These are phyloP conservation scores for Acer campestre DNA, from an alignment of 345 rosid genomes.

Conservation along the genomic window DNA sequence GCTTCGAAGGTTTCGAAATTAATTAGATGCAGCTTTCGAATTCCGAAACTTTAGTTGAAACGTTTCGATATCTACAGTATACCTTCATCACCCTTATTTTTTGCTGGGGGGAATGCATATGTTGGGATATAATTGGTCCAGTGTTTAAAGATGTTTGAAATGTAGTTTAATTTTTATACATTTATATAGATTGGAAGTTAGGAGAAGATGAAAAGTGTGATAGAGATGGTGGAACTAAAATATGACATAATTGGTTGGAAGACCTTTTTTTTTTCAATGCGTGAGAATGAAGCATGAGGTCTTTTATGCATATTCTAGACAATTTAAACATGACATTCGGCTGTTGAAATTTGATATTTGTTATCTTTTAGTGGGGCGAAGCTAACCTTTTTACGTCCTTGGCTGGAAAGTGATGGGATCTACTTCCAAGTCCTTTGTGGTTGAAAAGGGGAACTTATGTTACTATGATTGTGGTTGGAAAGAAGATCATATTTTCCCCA, in stretches of 20 bases:
- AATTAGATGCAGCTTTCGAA: neutral
- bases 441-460: neutral
- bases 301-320: neutral
- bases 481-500: neutral
- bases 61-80: too few relatives aligned
- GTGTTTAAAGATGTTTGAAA: neutral
- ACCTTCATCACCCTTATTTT: neutral
- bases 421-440: neutral
- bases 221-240: neutral
- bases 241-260: neutral
- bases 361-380: neutral
- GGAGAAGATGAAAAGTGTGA: neutral
- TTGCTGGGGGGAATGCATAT: neutral
- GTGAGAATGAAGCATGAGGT: neutral
- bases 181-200: neutral
- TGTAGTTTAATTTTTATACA: neutral
- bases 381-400: neutral
- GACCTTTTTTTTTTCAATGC: neutral
- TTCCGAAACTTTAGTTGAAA: too few relatives aligned
- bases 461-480: neutral
- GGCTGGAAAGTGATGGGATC: neutral
- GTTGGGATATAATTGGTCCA: neutral
- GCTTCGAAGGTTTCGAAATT: neutral
- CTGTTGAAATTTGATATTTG: neutral
- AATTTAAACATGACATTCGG: neutral